Evolutionary conservation across 768 basidiomycete species (phyloP).

Genomic region (Leucocoprinus leucothites): DNA sequence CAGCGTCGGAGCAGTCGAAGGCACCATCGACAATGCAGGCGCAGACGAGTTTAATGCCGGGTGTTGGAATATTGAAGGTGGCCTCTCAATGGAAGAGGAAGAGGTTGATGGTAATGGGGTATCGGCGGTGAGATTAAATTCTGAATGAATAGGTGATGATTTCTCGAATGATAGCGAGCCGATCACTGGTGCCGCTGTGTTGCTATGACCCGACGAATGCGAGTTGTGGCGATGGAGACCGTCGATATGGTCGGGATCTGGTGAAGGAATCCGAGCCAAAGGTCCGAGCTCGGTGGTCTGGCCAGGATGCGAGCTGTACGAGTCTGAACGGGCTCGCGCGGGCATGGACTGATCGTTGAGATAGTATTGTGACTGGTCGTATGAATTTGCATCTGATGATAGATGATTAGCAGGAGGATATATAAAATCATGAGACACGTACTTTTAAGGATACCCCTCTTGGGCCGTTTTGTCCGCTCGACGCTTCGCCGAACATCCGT

Average conservation of each 20-base stretch:
- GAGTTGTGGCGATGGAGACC: constrained; percentile 73
- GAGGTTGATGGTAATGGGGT: constrained; percentile 31
- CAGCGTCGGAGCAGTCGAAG: constrained; percentile 46
- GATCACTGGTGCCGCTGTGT: constrained; percentile 41
- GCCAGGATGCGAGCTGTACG: constrained; percentile 60
- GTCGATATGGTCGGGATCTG: constrained; percentile 84
- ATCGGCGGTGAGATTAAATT: constrained; percentile 18
- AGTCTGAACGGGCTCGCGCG: constrained; percentile 74
- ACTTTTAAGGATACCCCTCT: constrained; percentile 90
- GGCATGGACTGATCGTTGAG: constrained; percentile 42
- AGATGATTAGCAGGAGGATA: not conserved
- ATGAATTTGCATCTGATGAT: constrained; percentile 59
- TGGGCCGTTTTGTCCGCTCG: constrained; percentile 62
- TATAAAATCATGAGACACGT: constrained; percentile 27
- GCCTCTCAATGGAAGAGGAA: constrained; percentile 39
- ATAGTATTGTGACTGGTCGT: constrained; percentile 62
- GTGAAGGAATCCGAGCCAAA: constrained; percentile 76
- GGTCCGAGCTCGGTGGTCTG: constrained; percentile 60
- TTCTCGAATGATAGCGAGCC: constrained; percentile 61
- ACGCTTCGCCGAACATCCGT: constrained; percentile 67
- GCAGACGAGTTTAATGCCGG: constrained; percentile 87
- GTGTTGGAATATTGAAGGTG: constrained; percentile 66
- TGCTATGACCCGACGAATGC: constrained; percentile 45
- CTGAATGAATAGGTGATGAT: constrained; percentile 24
- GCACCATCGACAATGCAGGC: constrained; percentile 70